A percentile compares a stretch with the other conserved stretches of the same genome.
Conservation (phyloP, 768 basidiomycete species). For the Kwoniella sp. region DNA sequence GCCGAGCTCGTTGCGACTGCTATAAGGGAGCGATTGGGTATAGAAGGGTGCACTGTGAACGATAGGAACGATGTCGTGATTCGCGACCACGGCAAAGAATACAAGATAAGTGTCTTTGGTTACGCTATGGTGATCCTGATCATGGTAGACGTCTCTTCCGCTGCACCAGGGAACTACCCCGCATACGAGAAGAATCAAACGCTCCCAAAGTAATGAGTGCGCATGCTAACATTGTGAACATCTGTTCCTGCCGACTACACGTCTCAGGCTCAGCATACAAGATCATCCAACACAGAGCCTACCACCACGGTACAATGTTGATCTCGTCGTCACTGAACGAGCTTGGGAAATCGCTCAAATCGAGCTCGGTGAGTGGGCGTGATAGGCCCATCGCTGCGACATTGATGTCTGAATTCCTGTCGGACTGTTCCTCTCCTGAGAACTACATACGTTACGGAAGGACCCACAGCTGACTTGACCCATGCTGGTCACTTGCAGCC, state of each 20-base stretch:
- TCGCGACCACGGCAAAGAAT: slow-evolving; percentile 57
- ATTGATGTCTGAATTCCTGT: too few relatives aligned
- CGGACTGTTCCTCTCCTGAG: too few relatives aligned
- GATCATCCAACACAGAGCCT: slow-evolving; percentile 83
- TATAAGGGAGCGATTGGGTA: slow-evolving; percentile 70
- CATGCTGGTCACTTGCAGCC: slow-evolving; percentile 59
- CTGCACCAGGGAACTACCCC: too few relatives aligned
- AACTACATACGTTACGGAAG: too few relatives aligned
- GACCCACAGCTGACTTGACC: not conserved
- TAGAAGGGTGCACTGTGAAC: slow-evolving; percentile 73
- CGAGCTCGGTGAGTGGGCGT: slow-evolving; percentile 50
- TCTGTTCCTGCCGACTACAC: slow-evolving; percentile 58
- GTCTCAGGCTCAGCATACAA: slow-evolving; percentile 98
- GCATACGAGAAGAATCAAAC: too few relatives aligned
- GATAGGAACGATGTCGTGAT: slow-evolving; percentile 91
- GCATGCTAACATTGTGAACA: slow-evolving; percentile 6
- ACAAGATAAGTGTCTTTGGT: slow-evolving; percentile 82
- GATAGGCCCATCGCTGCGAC: too few relatives aligned
- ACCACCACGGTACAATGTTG: slow-evolving; percentile 99
- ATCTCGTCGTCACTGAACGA: slow-evolving; percentile 75
- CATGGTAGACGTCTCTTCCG: not conserved
- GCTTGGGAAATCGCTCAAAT: slow-evolving; percentile 69
- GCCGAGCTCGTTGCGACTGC: slow-evolving; percentile 77
- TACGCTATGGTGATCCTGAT: too few relatives aligned
- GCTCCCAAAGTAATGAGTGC: too few relatives aligned